Evolutionary conservation across 2,329 filamentous ascomycete species (phyloP), one percentile per base, ranked within the genome.

Genomic region (Colletotrichum sp.): DNA sequence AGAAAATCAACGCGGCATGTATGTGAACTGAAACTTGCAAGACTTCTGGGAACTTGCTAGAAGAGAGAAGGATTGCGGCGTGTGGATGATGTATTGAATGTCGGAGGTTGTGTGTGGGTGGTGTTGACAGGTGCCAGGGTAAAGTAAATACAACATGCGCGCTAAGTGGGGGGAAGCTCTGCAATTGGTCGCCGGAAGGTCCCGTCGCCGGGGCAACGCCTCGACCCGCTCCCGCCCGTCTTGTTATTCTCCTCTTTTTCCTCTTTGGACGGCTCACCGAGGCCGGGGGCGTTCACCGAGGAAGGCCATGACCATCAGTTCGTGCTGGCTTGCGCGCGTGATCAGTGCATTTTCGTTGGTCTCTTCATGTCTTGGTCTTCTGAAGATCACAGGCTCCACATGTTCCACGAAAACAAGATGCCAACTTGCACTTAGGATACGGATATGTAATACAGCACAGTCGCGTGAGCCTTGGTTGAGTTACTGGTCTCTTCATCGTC

Each of bases 71-170:
- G 26, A 62, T 21, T 32, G 34, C n/a, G 34, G 28, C 44, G 60
- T 52, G 63, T 44, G 55, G 39, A 52, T 66, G 60, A 75, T 65
- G 57, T 68, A 60, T 30, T 44, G 18, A 28, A 49, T 15, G 64
- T 63, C 55, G 44, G 49, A 64, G 39, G 71, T 30, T 66, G 44
- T 52, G 44, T 21, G n/a, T 59, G 39, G 52, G 55, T 30, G 15
- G 52, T 75, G 73, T 74, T 76, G 70, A 76, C 74, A 76, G 59
- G 34, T 69, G 59, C 70, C 28, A 60, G 71, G 68, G 71, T 72
- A 28, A 63, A 62, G 71, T 76, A 77, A 77, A 77, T 70, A 77
- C 49, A 77, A 32, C 66, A 75, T 65, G 69, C 69, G 63, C 72
- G 69, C 65, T 18, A 67, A 66, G 69, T 77, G 24, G n/a, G 52